A percentile compares a stretch with the other conserved stretches of the same genome.
These are phyloP conservation scores for Zymoseptoria crescenta DNA, from an alignment of 2,329 filamentous ascomycete genomes.

Conservation along the genomic window DNA sequence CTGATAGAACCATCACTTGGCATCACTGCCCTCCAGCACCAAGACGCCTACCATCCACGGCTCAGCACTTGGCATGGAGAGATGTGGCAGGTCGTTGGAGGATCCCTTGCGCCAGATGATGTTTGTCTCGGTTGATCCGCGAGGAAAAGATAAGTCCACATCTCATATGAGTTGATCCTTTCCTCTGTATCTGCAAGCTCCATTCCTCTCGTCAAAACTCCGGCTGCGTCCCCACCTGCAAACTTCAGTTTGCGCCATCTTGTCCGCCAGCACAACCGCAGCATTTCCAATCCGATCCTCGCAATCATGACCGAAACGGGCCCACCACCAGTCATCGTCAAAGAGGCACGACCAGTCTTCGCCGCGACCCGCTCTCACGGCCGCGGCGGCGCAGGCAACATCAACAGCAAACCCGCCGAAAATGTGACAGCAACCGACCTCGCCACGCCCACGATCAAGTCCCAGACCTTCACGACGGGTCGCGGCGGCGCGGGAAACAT, in stretches of 20 bases:
- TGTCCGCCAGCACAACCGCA: not conserved
- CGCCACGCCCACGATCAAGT: slow-evolving; percentile 75
- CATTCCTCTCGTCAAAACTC: not conserved
- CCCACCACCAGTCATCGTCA: not conserved
- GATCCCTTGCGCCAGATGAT: not conserved
- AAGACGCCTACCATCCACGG: not conserved
- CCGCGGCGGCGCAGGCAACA: slow-evolving; percentile 63
- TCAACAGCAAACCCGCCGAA: slow-evolving; percentile 34
- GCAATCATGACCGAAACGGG: slow-evolving; percentile 1
- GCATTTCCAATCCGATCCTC: not conserved
- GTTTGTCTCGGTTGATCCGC: not conserved
- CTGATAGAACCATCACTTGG: not conserved
- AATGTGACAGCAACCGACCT: slow-evolving; percentile 50
- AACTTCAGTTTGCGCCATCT: not conserved
- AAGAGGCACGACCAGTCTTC: not conserved
- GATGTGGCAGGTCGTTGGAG: not conserved
- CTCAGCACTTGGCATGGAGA: not conserved
- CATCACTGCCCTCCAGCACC: not conserved
- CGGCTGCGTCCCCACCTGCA: not conserved
- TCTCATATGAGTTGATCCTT: not conserved
- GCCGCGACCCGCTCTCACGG: slow-evolving; percentile 43
- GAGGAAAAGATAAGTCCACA: not conserved
- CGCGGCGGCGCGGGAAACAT: slow-evolving; percentile 87
- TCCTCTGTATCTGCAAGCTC: not conserved
- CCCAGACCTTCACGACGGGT: slow-evolving; percentile 77